These are phyloP conservation scores for Mycena indigotica DNA, from an alignment of 768 basidiomycete genomes.

Conservation along the genomic window DNA sequence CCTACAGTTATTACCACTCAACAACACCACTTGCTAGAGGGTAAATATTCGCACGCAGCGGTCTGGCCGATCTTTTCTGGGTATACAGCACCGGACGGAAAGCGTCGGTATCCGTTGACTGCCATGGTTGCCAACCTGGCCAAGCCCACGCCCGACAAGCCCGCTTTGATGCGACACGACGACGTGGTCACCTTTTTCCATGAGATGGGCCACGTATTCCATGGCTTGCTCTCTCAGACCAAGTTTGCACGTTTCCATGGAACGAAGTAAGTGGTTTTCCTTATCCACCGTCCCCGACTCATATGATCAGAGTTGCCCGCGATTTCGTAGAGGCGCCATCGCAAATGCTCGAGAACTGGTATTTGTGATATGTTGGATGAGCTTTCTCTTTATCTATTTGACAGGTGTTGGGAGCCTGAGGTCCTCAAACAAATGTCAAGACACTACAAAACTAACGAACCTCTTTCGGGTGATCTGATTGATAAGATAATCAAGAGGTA, in stretches of 20 bases:
- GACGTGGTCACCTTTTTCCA: constrained; percentile 93
- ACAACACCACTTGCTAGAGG: constrained; percentile 40
- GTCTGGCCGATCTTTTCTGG: constrained; percentile 80
- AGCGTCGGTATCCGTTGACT: constrained; percentile 69
- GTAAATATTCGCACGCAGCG: constrained; percentile 85
- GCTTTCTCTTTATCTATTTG: neutral
- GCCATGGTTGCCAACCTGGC: constrained; percentile 93
- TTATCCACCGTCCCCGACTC: neutral
- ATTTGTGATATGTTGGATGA: constrained; percentile 7
- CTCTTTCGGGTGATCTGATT: constrained; percentile 72
- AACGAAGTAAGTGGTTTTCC: constrained; percentile 55
- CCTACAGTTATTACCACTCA: neutral
- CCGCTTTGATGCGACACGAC: constrained; percentile 84
- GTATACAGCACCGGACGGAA: constrained; percentile 55
- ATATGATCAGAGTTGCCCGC: constrained; percentile 55
- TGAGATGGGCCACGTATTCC: constrained; percentile 80
- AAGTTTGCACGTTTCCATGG: constrained; percentile 81
- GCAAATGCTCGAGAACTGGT: constrained; percentile 94
- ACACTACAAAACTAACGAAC: constrained; percentile 76
- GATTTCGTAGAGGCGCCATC: constrained; percentile 91
- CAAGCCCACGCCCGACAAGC: constrained; percentile 78
- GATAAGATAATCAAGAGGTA: constrained; percentile 80
- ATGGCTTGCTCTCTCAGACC: constrained; percentile 68
- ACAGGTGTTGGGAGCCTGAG: constrained; percentile 79
- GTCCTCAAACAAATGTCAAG: constrained; percentile 78